Percentiles rank a stretch among this genome's conserved stretches.
These are phyloP conservation scores for Saturnispora sekii DNA, from an alignment of 805 yeast genomes.

Conservation along the genomic window DNA sequence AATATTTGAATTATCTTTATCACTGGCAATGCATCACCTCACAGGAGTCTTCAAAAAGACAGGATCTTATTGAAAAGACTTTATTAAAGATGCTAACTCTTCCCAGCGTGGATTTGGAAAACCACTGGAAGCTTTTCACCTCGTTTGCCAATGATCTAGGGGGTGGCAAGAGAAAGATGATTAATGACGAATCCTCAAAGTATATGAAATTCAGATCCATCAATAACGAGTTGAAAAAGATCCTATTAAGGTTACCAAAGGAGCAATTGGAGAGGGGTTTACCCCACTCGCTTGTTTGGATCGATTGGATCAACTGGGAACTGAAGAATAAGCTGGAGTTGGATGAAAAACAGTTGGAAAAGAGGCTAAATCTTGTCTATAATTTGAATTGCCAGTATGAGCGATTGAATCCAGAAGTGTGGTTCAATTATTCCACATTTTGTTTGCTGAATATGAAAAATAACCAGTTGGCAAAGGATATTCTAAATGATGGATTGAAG, in stretches of 20 bases:
- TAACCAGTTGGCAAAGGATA: constrained; percentile 25
- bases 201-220: constrained; percentile 83
- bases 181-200: constrained; percentile 70
- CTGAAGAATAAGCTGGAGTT: constrained; percentile 56
- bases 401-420: constrained; percentile 60
- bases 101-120: constrained; percentile 72
- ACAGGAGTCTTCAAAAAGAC: constrained; percentile 79
- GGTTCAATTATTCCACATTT: constrained; percentile 50
- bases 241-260: constrained; percentile 30
- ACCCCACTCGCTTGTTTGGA: constrained; percentile 49
- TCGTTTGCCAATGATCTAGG: constrained; percentile 68
- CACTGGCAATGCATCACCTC: constrained; percentile 69
- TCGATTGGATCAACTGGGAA: constrained; percentile 75
- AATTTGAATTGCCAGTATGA: constrained; percentile 55
- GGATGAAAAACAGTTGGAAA: constrained; percentile 37
- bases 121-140: constrained; percentile 71
- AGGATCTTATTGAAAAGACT: constrained; percentile 64
- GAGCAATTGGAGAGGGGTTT: constrained; percentile 16
- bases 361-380: constrained; percentile 63
- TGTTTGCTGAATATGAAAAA: constrained; percentile 12
- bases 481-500: constrained; percentile 44
- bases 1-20: constrained; percentile 69
- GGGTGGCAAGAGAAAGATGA: constrained; percentile 59
- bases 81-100: constrained; percentile 60
- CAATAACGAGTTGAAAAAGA: constrained; percentile 56